Base-by-base conservation (phyloP, 2,329 filamentous ascomycete genomes). In the Lomentospora prolificans region DNA sequence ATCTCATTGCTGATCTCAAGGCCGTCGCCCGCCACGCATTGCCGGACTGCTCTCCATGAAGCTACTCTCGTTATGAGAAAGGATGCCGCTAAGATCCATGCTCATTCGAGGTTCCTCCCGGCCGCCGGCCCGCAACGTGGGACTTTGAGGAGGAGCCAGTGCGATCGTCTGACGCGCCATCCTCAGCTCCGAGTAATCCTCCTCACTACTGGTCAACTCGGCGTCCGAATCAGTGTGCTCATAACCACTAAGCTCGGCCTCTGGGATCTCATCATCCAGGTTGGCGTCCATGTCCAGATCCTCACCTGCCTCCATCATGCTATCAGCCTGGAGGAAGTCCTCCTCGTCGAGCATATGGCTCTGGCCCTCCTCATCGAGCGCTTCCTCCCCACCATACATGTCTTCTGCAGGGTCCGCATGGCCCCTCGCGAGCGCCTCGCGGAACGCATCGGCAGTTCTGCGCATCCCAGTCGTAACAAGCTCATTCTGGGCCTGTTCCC, bases 221-320 rank as follows among this genome's bases (percentile, higher is more conserved):
- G 76, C 85, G 61, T 89, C 86, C 2, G 85, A 86, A 69, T 90
- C 87, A 7, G 87, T 90, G 65, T 90, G 86, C 72, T 90, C 86
- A 71, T 89, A 90, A 61, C 81, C 80, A 25, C 76, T 80, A 63
- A 72, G 74, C 63, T 82, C 79, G 8, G 77, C 82, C 58, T 87
- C 84, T 19, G 85, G 85, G 33, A 89, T 80, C 58, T 86, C 84
- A 51, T 82, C 84, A 65, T 90, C 86, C 41, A 89, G 73, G 64
- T 90, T 78, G n/a, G 77, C 82, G 53, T 80, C 83, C 79, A 86
- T 84, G 63, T 77, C 77, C 71, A 81, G 73, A 59, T 75, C 73
- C 55, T 55, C 59, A 36, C 54, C 55, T 22, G n/a, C 36, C 27
- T 56, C 56, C 53, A 30, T 44, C 55, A 51, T 25, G 50, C 50